Percentiles rank a stretch among this genome's conserved stretches.
phyloP scores from a whole-genome alignment of 306 rosid genomes.

The Sicyos baderoa region DNA sequence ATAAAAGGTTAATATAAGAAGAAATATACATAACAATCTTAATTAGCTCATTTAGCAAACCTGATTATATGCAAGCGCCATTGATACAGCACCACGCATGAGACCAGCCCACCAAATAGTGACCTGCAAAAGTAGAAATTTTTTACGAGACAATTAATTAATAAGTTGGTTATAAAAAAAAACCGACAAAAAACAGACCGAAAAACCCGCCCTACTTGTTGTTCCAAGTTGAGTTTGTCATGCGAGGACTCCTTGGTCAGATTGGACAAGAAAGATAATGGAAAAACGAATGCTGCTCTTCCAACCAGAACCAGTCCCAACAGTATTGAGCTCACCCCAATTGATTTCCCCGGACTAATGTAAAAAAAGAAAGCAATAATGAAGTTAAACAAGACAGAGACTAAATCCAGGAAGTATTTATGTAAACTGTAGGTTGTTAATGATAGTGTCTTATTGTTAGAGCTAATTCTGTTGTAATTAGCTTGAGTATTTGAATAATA shows the following conservation, averaged over 20 bases:
- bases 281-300: constrained; percentile 95
- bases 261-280: constrained; percentile 74
- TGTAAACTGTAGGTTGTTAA: no score
- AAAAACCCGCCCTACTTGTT: constrained; percentile 51
- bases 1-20: no score
- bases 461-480: no score
- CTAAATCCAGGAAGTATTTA: neutral
- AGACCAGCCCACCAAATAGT: constrained; percentile 99
- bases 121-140: constrained; percentile 37
- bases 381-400: neutral
- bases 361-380: neutral
- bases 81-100: constrained; percentile 97
- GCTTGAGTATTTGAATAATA: no score
- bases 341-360: constrained; percentile 67
- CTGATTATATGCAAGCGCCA: constrained; percentile 95
- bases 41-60: constrained; percentile 23
- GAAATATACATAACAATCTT: no score
- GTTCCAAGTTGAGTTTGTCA: constrained; percentile 61
- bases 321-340: constrained; percentile 74
- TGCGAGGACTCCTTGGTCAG: constrained; percentile 55
- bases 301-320: constrained; percentile 77
- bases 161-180: no score
- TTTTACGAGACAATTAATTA: neutral
- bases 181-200: neutral
- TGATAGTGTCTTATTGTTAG: no score